Base-by-base conservation (phyloP, 495 filamentous ascomycete species). In the Penicillium salamii region DNA sequence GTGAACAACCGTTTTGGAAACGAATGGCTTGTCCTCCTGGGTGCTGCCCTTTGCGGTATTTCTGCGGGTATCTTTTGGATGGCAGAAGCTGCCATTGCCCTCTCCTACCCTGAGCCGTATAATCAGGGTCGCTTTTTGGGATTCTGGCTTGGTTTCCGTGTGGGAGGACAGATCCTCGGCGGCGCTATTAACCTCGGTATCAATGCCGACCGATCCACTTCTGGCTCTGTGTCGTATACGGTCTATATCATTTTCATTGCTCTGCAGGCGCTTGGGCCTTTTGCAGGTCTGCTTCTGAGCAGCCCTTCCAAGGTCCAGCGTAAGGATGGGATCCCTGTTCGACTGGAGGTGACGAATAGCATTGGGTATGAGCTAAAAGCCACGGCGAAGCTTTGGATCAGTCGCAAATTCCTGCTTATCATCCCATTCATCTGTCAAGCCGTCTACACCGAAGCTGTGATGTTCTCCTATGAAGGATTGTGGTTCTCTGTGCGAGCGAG, bases 21-120 rank as follows among this genome's bases (percentile, higher is more conserved):
- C 14, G 71, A 79, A 50, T 88, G 84, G 84, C 69, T 86, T 4
- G 73, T 82, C 0, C 65, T 85, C 33, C 63, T 87, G 36, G 84
- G 84, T 7, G 82, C 83, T 0, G 83, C 81, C 9, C 64, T 83
- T 8, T 87, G 84, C 54, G 84, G 84, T 18, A 64, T 86, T 28
- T 81, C 78, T 0, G 84, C 84, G 0, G 82, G 83, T 4, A 69
- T 86, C 1, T 88, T 86, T 62, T 88, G 84, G 84, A 78, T 78
- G 63, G 77, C 82, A 0, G 84, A 87, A 56, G 78, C 76, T 3
- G 82, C 83, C 1, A 84, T 88, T 37, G 83, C 82, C 0, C 76
- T 86, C 4, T 68, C 78, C 0, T 87, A 87, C 53, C 82, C 83
- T 0, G 84, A 87, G 50, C 76, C 78, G 2, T 75, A 78, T 41